These are phyloP conservation scores for Puccinia novopanici DNA, from an alignment of 1,284 basidiomycete genomes.

Conservation along the genomic window DNA sequence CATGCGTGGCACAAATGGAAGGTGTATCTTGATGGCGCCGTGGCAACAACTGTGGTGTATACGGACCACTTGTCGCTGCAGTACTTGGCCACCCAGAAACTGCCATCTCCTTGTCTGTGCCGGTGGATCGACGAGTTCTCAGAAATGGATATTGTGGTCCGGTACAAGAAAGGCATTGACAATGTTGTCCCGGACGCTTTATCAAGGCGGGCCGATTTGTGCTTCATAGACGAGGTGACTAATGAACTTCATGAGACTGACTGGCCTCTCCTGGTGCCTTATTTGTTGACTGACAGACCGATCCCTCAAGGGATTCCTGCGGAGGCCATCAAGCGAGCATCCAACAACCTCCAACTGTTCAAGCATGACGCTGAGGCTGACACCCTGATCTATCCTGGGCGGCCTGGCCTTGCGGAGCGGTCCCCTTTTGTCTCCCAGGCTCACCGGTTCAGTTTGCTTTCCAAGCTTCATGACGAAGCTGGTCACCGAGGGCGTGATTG, in stretches of 20 bases:
- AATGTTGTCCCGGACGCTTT: too few relatives aligned
- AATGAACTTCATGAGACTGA: not conserved
- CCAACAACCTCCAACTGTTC: not conserved
- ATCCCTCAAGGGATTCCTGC: not conserved
- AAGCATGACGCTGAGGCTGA: not conserved
- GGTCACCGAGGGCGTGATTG: not conserved
- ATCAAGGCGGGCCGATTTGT: too few relatives aligned
- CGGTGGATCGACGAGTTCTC: too few relatives aligned
- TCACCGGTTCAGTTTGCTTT: not conserved
- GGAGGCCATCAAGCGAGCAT: not conserved
- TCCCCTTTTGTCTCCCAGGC: not conserved
- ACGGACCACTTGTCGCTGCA: too few relatives aligned
- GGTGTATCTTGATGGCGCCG: too few relatives aligned
- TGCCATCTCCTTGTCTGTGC: not conserved
- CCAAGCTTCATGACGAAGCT: not conserved
- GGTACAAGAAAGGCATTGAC: too few relatives aligned
- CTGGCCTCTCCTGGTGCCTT: conserved; percentile 24
- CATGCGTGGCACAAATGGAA: too few relatives aligned
- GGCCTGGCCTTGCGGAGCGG: too few relatives aligned
- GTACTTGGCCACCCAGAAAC: not conserved
- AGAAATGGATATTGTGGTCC: too few relatives aligned
- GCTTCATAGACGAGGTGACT: too few relatives aligned
- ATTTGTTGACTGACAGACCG: not conserved
- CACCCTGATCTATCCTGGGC: not conserved
- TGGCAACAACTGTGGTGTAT: too few relatives aligned